Base-by-base conservation (phyloP, 768 basidiomycete genomes). In the Serendipita sp. region DNA sequence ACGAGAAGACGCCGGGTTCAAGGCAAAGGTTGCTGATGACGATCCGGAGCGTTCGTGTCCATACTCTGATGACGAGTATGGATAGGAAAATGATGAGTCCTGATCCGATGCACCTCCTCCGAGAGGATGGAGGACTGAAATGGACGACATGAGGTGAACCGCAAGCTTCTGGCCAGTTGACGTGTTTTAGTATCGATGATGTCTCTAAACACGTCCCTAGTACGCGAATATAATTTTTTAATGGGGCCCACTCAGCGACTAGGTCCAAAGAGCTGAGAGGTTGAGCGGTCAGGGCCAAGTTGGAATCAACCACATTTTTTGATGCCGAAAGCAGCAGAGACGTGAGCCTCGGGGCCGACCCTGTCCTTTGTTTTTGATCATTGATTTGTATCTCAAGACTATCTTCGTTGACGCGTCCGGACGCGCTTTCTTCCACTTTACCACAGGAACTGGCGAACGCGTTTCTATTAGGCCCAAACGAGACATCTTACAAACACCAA, bases 401-500 rank as follows among this genome's bases (percentile, higher is more conserved):
- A 8, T 60, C 56, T 0, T 60, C 48, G 10, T 38, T 24, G 16
- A 60, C 56, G 56, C 56, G 56, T n/a, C 30, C 56, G 10, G 30
- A 60, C 56, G 56, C 56, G 56, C 56, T 60, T 28, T 32, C 56
- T 34, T 34, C 28, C 8, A 65, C 66, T 30, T 34, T 58, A 1
- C 65, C 64, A 3, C 41, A 47, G 51, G 68, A 68, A 16, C 63
- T 66, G 5, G 45, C 45, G 28, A 58, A 63, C 34, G 37, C 76
- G 38, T 83, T 81, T 73, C 51, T 72, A n/a, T 74, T 82, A 64
- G 74, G 75, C 48, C 64, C 71, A 11, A 71, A 70, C n/a, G 76
- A 79, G 70, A 77, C 76, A 66, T 81, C 80, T 10, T 87, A 85
- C 74, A 80, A 75, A 68, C 80, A 86, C 69, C 86, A 88, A 69